Conservation (phyloP, 1,284 basidiomycete species). For the Leccinum solheimii region DNA sequence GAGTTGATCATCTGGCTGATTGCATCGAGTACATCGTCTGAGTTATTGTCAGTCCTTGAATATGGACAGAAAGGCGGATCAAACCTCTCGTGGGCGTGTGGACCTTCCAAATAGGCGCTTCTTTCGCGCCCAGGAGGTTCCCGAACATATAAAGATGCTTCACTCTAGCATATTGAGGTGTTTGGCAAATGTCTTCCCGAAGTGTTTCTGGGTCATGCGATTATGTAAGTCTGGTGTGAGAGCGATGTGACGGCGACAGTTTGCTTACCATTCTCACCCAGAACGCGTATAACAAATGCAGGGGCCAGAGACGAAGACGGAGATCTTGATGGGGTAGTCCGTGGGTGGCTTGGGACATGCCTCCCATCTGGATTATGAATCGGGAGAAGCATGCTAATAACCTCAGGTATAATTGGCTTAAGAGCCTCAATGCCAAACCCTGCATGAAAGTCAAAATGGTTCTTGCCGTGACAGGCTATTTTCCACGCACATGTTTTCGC, state of each 20-base stretch:
- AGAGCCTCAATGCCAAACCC: conserved; percentile 16
- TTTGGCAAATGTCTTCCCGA: conserved; percentile 11
- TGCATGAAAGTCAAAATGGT: not conserved
- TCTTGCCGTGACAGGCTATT: not conserved
- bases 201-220: conserved; percentile 7
- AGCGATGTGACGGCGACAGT: not conserved
- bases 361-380: not conserved
- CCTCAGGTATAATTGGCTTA: conserved; percentile 8
- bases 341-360: not conserved
- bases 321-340: not conserved
- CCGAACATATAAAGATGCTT: conserved; percentile 15
- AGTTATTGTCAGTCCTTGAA: not conserved
- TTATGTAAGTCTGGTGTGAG: not conserved
- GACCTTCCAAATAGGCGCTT: conserved; percentile 16
- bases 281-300: conserved; percentile 14
- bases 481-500: conserved; percentile 15
- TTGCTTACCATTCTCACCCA: conserved; percentile 8
- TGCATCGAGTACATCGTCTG: conserved; percentile 17
- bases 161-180: conserved; percentile 7
- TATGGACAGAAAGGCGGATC: not conserved
- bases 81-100: conserved; percentile 14
- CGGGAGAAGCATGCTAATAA: conserved; percentile 15
- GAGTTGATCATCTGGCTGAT: conserved; percentile 14
- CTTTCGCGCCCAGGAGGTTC: conserved; percentile 9
- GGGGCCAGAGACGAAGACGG: conserved; percentile 13